Conservation (phyloP, 768 basidiomycete genomes). For the Tylopilus felleus region DNA sequence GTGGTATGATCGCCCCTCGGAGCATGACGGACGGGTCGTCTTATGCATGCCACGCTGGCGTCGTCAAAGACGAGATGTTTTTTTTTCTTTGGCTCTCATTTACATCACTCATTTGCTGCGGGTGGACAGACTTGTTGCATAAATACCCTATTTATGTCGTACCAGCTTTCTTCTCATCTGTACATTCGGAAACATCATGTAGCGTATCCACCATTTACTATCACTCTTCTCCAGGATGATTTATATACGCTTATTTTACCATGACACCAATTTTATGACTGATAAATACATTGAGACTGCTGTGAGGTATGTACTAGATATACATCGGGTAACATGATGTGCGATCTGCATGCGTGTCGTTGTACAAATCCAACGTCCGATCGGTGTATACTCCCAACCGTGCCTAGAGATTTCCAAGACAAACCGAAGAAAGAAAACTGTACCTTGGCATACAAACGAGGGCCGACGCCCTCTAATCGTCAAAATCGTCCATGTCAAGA, state of each 20-base stretch:
- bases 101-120: too few species aligned
- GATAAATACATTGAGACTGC: background rate
- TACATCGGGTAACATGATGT: background rate
- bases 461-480: slow-evolving; percentile 6
- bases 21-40: too few species aligned
- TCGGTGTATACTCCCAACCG: background rate
- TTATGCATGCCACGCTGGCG: background rate
- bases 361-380: slow-evolving; percentile 11
- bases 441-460: background rate
- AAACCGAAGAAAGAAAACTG: background rate
- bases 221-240: background rate
- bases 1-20: slow-evolving; percentile 1
- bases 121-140: too few species aligned
- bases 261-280: too few species aligned
- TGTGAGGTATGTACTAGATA: slow-evolving; percentile 1
- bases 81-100: too few species aligned
- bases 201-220: too few species aligned
- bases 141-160: too few species aligned
- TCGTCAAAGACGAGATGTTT: background rate
- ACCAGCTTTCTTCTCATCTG: too few species aligned
- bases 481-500: slow-evolving; percentile 29
- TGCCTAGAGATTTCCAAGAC: background rate
- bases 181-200: too few species aligned
- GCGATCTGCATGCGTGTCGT: background rate
- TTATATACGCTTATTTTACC: background rate